Conservation (phyloP, 164 flowering plant species). For the Amborella trichopoda region DNA sequence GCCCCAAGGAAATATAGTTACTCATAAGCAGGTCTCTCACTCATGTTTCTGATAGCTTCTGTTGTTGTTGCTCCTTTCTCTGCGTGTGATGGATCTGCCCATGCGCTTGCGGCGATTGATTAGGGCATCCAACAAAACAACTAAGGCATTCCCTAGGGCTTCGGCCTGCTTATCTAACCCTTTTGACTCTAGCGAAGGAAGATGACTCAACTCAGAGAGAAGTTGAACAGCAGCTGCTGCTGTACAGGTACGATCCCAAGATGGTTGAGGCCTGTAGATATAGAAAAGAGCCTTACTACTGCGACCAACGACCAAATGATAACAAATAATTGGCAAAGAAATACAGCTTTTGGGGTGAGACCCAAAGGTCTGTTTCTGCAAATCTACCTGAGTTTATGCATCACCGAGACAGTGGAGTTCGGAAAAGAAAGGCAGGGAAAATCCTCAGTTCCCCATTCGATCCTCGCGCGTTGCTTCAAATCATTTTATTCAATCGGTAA, state of each 20-base stretch:
- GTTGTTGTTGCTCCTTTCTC: no score
- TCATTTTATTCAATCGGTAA: constrained; percentile 3
- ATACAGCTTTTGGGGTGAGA: no score
- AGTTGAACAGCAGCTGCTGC: constrained; percentile 84
- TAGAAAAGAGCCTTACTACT: no score
- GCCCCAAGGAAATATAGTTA: no score
- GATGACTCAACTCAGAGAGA: constrained; percentile 52
- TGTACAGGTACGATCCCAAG: constrained; percentile 95
- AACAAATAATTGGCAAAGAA: no score
- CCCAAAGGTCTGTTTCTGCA: neutral
- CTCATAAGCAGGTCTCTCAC: no score
- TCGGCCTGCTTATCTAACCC: constrained; percentile 62
- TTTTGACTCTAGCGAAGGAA: constrained; percentile 30
- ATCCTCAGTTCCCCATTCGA: constrained; percentile 60
- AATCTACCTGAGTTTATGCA: constrained; percentile 88
- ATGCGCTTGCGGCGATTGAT: constrained; percentile 58
- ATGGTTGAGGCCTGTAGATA: constrained; percentile 98
- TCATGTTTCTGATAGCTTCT: no score
- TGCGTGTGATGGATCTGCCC: constrained; percentile 90
- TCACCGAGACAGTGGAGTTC: constrained; percentile 48
- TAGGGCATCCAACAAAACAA: constrained; percentile 43
- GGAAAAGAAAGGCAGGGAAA: constrained; percentile 63
- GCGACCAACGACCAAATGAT: no score
- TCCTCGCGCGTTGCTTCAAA: constrained; percentile 49
- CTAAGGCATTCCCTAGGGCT: constrained; percentile 53